Evolutionary conservation across 1,139 yeast species (phyloP).

Genomic region (Hansenula sp.): DNA sequence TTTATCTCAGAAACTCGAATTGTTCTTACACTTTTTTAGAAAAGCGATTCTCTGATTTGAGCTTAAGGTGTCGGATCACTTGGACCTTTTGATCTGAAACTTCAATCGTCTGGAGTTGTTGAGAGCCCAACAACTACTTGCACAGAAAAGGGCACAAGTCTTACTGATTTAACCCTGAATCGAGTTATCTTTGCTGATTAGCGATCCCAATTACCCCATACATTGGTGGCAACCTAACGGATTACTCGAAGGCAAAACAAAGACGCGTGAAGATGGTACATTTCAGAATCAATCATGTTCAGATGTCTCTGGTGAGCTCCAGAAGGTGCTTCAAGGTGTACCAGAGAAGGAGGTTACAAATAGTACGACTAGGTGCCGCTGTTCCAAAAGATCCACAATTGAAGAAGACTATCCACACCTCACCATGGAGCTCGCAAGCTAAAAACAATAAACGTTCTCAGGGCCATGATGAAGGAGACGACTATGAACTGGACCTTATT

Average conservation of each 20-base stretch:
- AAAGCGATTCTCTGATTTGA: too few species aligned
- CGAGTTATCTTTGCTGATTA: too few species aligned
- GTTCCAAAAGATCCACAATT: not conserved
- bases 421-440: not conserved
- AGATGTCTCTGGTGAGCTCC: not conserved
- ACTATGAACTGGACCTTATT: constrained; percentile 15
- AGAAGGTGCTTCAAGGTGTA: not conserved
- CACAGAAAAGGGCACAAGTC: too few species aligned
- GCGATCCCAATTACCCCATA: not conserved
- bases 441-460: not conserved
- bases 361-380: not conserved
- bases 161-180: too few species aligned
- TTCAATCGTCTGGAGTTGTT: too few species aligned
- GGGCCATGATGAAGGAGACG: constrained; percentile 3
- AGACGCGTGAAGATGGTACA: not conserved
- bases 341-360: not conserved
- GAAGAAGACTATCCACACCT: constrained; percentile 1
- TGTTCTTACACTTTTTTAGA: too few species aligned
- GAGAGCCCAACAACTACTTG: too few species aligned
- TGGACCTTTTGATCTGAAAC: too few species aligned
- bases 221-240: not conserved
- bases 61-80: too few species aligned
- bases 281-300: not conserved
- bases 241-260: too few species aligned
- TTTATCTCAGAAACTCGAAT: too few species aligned